Conservation (phyloP, 495 filamentous ascomycete genomes). For the Penicillium chermesinum region DNA sequence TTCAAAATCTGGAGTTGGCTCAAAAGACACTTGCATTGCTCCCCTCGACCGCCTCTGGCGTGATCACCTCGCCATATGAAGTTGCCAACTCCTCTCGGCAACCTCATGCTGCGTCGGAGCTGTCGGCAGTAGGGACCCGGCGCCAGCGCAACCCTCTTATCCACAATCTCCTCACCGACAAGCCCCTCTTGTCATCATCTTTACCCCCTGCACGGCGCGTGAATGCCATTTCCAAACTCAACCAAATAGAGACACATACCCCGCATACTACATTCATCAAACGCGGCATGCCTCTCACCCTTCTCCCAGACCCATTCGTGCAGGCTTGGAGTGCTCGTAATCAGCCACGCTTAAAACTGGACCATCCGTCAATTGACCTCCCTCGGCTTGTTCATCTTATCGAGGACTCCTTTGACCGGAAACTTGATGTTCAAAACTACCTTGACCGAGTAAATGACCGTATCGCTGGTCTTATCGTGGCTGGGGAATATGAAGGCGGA, state of each 20-base stretch:
- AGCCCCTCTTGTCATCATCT: conserved; percentile 85
- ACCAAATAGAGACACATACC: conserved; percentile 24
- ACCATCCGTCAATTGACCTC: conserved; percentile 76
- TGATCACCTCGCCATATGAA: conserved; percentile 81
- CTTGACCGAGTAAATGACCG: conserved; percentile 67
- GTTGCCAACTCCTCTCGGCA: conserved; percentile 60
- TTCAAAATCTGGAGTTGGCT: conserved; percentile 69
- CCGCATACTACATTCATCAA: conserved; percentile 77
- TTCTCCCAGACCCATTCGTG: conserved; percentile 64
- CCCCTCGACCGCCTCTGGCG: conserved; percentile 77
- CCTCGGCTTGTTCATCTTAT: conserved; percentile 79
- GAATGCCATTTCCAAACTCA: conserved; percentile 16
- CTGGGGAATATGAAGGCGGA: conserved; percentile 93
- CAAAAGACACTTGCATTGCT: conserved; percentile 65
- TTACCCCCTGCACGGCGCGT: conserved; percentile 63
- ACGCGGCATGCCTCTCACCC: conserved; percentile 80
- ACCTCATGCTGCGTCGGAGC: conserved; percentile 32
- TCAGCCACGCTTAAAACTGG: conserved; percentile 55
- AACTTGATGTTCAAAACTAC: conserved; percentile 79
- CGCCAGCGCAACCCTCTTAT: conserved; percentile 86
- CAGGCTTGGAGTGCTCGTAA: conserved; percentile 62
- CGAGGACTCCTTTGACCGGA: conserved; percentile 86
- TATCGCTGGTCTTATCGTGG: conserved; percentile 86
- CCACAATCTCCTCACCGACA: conserved; percentile 94
- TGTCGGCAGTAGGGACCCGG: conserved; percentile 66